phyloP scores from a whole-genome alignment of 106 monocot genomes.

The Apostasia shenzhenica region DNA sequence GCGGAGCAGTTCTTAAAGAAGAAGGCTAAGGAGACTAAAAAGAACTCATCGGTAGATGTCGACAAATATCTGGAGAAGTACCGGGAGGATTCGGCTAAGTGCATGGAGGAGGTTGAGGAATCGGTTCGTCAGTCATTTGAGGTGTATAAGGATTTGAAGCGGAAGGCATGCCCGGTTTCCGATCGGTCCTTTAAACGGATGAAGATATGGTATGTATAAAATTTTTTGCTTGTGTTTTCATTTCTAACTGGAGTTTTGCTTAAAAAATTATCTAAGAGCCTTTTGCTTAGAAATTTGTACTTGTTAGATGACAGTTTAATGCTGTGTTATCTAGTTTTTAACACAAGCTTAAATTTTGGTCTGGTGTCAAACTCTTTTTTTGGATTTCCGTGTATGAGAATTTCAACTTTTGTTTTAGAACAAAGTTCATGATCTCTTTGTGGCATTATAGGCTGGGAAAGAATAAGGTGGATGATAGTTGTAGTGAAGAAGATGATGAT shows the following conservation, averaged over 20 bases:
- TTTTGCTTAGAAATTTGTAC: too few relatives aligned
- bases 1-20: conserved; percentile 90
- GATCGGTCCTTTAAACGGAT: conserved; percentile 49
- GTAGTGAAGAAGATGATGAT: conserved; percentile 44
- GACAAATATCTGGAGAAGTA: conserved; percentile 65
- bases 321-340: too few relatives aligned
- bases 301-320: too few relatives aligned
- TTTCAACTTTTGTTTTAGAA: too few relatives aligned
- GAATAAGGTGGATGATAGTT: conserved; percentile 63
- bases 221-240: background rate
- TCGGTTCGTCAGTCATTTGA: conserved; percentile 63
- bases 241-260: background rate
- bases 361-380: background rate
- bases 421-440: background rate
- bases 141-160: conserved; percentile 61
- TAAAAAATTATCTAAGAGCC: too few relatives aligned
- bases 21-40: conserved; percentile 79
- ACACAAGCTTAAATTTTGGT: background rate
- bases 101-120: conserved; percentile 71
- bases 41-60: conserved; percentile 29
- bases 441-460: conserved; percentile 69
- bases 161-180: conserved; percentile 41
- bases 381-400: background rate
- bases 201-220: conserved; percentile 66
- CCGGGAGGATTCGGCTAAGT: conserved; percentile 49